A percentile compares a stretch with the other conserved stretches of the same genome.
phyloP scores from a whole-genome alignment of 1,284 basidiomycete species.

The Uromyces viciae-fabae region DNA sequence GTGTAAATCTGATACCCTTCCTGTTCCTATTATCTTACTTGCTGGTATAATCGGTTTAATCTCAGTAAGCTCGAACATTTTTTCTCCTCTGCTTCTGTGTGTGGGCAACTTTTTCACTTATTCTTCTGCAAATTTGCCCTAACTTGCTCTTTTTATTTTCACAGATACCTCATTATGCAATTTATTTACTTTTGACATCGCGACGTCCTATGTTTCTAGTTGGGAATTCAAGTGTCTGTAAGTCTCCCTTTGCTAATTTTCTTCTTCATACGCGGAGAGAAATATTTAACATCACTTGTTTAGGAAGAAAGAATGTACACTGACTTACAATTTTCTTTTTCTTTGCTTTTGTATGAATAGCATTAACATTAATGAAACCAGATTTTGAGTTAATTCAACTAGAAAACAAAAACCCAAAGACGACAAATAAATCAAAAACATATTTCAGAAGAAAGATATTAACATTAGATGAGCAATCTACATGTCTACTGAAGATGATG shows the following conservation, averaged over 20 bases:
- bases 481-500: background rate
- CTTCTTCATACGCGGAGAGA: background rate
- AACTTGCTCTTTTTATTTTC: background rate
- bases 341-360: background rate
- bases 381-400: background rate
- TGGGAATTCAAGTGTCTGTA: slow-evolving; percentile 10
- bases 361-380: background rate
- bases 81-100: background rate
- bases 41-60: slow-evolving; percentile 16
- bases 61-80: background rate
- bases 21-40: slow-evolving; percentile 8
- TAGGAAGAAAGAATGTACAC: too few species aligned
- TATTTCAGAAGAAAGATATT: background rate
- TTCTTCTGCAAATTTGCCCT: background rate
- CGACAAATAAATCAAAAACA: background rate
- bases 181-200: background rate
- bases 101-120: background rate
- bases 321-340: too few species aligned
- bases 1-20: background rate
- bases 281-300: too few species aligned
- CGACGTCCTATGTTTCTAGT: slow-evolving; percentile 19
- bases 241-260: background rate
- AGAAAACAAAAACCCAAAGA: background rate
- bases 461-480: slow-evolving; percentile 7
- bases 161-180: slow-evolving; percentile 1